phyloP scores from a whole-genome alignment of 306 rosid species.

The Cucumis cinereus region DNA sequence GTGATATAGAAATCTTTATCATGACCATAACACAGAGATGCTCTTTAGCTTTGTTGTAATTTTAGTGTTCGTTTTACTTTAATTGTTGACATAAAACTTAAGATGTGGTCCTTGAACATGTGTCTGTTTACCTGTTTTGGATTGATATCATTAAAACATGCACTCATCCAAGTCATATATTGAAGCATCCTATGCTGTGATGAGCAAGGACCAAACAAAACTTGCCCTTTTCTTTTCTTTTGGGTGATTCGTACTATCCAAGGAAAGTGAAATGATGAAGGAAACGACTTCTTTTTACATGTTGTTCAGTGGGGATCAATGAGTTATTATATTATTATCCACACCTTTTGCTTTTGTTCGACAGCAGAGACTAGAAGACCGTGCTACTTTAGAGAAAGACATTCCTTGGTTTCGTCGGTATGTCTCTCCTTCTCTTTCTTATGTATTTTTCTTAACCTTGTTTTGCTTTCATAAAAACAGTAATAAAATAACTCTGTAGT shows the following conservation, averaged over 20 bases:
- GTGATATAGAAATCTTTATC: background rate
- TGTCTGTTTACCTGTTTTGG: background rate
- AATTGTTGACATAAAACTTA: background rate
- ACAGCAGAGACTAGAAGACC: background rate
- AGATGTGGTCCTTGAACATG: background rate
- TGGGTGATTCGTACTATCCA: conserved; percentile 4
- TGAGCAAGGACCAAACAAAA: background rate
- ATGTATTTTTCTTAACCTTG: background rate
- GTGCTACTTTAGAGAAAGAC: conserved; percentile 6
- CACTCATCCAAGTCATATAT: background rate
- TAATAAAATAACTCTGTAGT: background rate
- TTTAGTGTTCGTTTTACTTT: background rate
- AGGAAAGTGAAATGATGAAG: conserved; percentile 8
- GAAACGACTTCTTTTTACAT: background rate
- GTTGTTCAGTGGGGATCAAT: background rate
- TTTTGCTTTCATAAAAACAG: background rate
- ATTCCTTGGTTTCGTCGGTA: background rate
- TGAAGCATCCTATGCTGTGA: conserved; percentile 3
- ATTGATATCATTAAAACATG: background rate
- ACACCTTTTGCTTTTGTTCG: background rate
- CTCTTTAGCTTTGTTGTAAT: conserved; percentile 5
- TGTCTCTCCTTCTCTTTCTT: background rate
- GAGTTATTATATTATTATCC: background rate
- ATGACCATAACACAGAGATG: conserved; percentile 1
- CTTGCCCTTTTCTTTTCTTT: background rate